These are phyloP conservation scores for Coemansia sp. DNA, from an alignment of 192 early-diverging fungal species.

Conservation along the genomic window DNA sequence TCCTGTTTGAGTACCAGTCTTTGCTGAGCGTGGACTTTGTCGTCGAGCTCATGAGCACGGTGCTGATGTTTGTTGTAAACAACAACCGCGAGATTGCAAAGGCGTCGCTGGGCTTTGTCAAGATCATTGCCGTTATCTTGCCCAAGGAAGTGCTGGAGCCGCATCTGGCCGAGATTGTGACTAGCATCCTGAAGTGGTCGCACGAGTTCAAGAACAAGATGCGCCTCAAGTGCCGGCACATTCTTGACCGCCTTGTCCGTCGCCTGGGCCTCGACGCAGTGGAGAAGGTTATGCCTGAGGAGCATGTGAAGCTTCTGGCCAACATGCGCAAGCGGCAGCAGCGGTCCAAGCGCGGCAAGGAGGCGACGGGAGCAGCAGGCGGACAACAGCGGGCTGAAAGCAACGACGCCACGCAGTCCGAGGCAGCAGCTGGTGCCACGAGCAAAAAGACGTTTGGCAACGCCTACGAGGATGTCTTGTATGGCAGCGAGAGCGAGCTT, in stretches of 20 bases:
- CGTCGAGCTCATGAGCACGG: constrained; percentile 73
- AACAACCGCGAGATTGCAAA: constrained; percentile 89
- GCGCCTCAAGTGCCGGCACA: constrained; percentile 87
- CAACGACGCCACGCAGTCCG: constrained; percentile 51
- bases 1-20: constrained; percentile 90
- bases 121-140: constrained; percentile 80
- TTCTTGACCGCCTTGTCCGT: constrained; percentile 87
- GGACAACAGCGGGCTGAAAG: constrained; percentile 28
- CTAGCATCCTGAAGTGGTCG: constrained; percentile 74
- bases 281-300: constrained; percentile 76
- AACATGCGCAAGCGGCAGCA: constrained; percentile 93
- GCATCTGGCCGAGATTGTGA: constrained; percentile 71
- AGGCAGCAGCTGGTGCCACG: constrained; percentile 36
- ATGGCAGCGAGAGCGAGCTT: constrained; percentile 91
- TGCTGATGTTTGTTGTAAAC: constrained; percentile 75
- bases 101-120: constrained; percentile 88
- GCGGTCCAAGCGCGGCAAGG: constrained; percentile 67
- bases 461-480: constrained; percentile 85
- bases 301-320: constrained; percentile 79
- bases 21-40: constrained; percentile 62
- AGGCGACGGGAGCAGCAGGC: constrained; percentile 33
- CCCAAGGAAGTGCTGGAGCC: constrained; percentile 66
- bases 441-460: constrained; percentile 63
- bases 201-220: constrained; percentile 85
- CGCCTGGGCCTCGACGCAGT: constrained; percentile 76